Evolutionary conservation across 2,329 filamentous ascomycete genomes (phyloP).

Genomic region (Hypoxylon sp.): DNA sequence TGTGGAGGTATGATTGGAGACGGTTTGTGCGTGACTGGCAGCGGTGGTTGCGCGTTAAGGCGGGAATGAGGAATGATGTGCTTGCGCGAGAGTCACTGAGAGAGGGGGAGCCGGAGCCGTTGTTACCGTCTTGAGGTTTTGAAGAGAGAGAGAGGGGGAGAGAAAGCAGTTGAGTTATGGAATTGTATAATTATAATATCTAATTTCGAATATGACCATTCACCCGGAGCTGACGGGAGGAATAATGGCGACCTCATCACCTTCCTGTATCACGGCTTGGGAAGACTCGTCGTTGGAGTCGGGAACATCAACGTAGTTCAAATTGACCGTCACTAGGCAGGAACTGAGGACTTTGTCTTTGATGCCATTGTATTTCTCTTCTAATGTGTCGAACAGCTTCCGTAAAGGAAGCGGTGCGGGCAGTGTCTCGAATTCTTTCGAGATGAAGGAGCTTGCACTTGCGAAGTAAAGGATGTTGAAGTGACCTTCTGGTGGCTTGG

Average conservation of each 20-base stretch:
- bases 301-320: conserved; percentile 82
- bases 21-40: conserved; percentile 1
- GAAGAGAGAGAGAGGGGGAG: too few species aligned
- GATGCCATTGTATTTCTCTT: conserved; percentile 79
- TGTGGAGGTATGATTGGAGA: conserved; percentile 46
- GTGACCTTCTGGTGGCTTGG: conserved; percentile 71
- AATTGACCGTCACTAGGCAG: conserved; percentile 83
- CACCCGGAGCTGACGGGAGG: conserved; percentile 89
- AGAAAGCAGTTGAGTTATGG: background rate
- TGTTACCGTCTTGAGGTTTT: conserved; percentile 34
- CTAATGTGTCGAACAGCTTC: conserved; percentile 76
- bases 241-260: conserved; percentile 89
- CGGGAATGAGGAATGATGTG: background rate
- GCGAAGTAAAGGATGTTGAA: conserved; percentile 90
- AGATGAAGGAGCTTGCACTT: conserved; percentile 78
- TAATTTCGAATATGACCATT: conserved; percentile 43
- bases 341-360: conserved; percentile 76
- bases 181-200: conserved; percentile 10
- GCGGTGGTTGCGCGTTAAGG: conserved; percentile 2
- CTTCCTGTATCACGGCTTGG: conserved; percentile 72
- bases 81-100: conserved; percentile 1
- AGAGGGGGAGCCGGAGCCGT: conserved; percentile 29
- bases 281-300: conserved; percentile 59
- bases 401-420: conserved; percentile 75
- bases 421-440: conserved; percentile 75